Conservation (phyloP, 2,329 filamentous ascomycete genomes). For the Aureobasidium sp. region DNA sequence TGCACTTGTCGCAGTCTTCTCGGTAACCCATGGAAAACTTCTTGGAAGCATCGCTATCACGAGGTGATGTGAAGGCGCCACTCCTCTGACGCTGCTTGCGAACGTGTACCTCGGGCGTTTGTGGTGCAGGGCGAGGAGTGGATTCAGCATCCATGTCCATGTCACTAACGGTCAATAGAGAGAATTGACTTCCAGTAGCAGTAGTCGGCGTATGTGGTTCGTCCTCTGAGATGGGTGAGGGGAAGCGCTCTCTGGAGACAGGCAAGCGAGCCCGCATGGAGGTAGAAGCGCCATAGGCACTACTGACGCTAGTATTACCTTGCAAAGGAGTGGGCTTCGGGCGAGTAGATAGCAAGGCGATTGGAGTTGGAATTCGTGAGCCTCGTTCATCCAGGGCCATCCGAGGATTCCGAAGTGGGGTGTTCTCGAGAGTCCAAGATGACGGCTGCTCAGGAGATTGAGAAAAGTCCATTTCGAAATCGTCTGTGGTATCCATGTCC, state of each 20-base stretch:
- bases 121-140: constrained; percentile 15
- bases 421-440: constrained; percentile 8
- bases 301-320: neutral
- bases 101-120: constrained; percentile 23
- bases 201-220: constrained; percentile 28
- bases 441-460: constrained; percentile 11
- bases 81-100: constrained; percentile 31
- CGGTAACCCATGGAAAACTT: constrained; percentile 39
- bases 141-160: constrained; percentile 27
- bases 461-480: constrained; percentile 6
- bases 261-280: constrained; percentile 10
- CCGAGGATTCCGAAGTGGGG: constrained; percentile 12
- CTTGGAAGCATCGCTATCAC: constrained; percentile 16
- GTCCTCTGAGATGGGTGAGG: constrained; percentile 31
- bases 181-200: constrained; percentile 31
- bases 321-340: constrained; percentile 10
- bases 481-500: constrained; percentile 17
- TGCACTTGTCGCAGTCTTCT: constrained; percentile 45
- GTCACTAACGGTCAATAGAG: constrained; percentile 31
- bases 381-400: constrained; percentile 12
- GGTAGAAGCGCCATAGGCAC: neutral
- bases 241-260: constrained; percentile 19
- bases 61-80: constrained; percentile 25
- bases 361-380: constrained; percentile 13
- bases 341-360: neutral